A percentile compares a stretch with the other conserved stretches of the same genome.
phyloP scores from a whole-genome alignment of 352 stramenopile genomes.

The Ophiocytium majus region DNA sequence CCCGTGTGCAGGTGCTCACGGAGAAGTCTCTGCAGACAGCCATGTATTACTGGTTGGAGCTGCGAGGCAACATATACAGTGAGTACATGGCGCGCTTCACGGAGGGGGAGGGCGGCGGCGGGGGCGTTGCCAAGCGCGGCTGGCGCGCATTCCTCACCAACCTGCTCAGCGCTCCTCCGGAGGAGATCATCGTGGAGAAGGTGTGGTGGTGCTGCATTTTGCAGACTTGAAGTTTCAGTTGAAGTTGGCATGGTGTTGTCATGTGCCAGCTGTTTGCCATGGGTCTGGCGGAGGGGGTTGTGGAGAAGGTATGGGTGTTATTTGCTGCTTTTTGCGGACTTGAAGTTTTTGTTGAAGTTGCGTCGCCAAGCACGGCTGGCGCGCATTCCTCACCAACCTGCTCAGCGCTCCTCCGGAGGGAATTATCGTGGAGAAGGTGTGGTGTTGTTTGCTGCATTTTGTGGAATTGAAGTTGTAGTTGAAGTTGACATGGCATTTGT shows the following conservation, averaged over 20 bases:
- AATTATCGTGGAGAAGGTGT: constrained; percentile 6
- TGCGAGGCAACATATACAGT: constrained; percentile 49
- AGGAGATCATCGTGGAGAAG: constrained; percentile 30
- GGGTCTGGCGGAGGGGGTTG: too few relatives aligned
- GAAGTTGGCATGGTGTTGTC: too few relatives aligned
- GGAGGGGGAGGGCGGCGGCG: constrained; percentile 25
- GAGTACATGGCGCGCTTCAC: constrained; percentile 43
- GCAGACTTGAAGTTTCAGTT: too few relatives aligned
- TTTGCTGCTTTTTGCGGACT: too few relatives aligned
- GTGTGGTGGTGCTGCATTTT: too few relatives aligned
- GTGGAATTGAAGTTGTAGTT: too few relatives aligned
- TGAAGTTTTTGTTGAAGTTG: too few relatives aligned
- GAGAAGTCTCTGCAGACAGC: constrained; percentile 30
- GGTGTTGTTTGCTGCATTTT: too few relatives aligned
- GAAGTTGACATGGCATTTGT: too few relatives aligned
- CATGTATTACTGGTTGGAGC: constrained; percentile 48
- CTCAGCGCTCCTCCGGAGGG: constrained; percentile 37
- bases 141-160: constrained; percentile 39
- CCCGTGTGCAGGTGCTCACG: constrained; percentile 23
- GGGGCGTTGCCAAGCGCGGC: constrained; percentile 11
- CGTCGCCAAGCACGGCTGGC: constrained; percentile 23
- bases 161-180: constrained; percentile 34
- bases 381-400: constrained; percentile 36
- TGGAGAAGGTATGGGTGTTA: too few relatives aligned
- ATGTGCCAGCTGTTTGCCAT: too few relatives aligned